Base-by-base conservation (phyloP, 2,329 filamentous ascomycete genomes). In the Epichloe bromicola region DNA sequence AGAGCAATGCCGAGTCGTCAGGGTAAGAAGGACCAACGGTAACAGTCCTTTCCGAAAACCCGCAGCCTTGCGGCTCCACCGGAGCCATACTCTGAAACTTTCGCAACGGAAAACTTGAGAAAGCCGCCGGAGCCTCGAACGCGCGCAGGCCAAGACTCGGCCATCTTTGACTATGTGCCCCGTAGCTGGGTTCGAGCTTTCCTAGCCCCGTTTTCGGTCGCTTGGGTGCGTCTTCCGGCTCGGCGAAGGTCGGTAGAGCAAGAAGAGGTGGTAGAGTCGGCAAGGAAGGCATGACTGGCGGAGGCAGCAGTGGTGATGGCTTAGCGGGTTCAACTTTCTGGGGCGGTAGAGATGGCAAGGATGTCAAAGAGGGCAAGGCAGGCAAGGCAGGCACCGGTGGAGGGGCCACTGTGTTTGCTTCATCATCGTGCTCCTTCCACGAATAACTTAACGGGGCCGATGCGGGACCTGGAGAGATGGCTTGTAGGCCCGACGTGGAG, bases 361-460 rank as follows among this genome's bases (percentile, higher is more conserved):
- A 37, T 17, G 41, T 15, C 26, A 33, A 23, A 6, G 5, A 36
- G 6, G 46, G 7, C 46, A n/a, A 8, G 17, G 6, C 47, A 11
- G 46, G 7, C 46, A n/a, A 8, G 17, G 6, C 47, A 11, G 48
- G 41, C 23, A 50, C 26, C 7, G 46, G 26, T 12, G 17, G 34
- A 23, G 10, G 10, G 10, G 43, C 6, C 34, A 50, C 46, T 19
- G 48, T 19, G 40, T 45, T 12, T 12, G 36, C 17, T 12, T 53
- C 51, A 47, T 74, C 72, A 47, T 70, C 67, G 52, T 54, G 59
- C 51, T 75, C 71, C 8, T 71, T 69, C 79, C 80, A 85, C 1
- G 76, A 75, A 51, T 80, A 77, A 49, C 70, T 80, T 8, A 80
- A 79, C 1, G 83, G 83, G 2, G 83, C 82, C 2, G 82, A 85